phyloP scores from a whole-genome alignment of 192 early-diverging fungal species.

The Entomortierella parvispora region DNA sequence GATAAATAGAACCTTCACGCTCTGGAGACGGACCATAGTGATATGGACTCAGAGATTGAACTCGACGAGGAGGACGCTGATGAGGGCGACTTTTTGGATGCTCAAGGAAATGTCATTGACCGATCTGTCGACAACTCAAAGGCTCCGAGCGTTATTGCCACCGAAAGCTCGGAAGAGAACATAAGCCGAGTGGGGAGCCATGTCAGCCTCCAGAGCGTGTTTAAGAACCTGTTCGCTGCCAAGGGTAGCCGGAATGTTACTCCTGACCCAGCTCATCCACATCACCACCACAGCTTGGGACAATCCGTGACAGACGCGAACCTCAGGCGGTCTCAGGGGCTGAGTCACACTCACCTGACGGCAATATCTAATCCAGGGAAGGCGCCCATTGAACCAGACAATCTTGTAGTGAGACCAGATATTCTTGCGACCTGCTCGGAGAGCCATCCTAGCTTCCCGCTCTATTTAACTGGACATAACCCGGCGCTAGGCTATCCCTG shows the following conservation, averaged over 20 bases:
- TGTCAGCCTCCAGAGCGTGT: constrained; percentile 31
- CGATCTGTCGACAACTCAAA: constrained; percentile 21
- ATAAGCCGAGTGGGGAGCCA: constrained; percentile 26
- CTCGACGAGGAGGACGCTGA: constrained; percentile 34
- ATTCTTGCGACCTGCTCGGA: constrained; percentile 57
- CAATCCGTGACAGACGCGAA: constrained; percentile 29
- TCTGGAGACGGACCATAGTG: constrained; percentile 31
- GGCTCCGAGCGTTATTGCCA: constrained; percentile 27
- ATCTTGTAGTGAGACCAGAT: constrained; percentile 42
- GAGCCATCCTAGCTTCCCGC: constrained; percentile 57
- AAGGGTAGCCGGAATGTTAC: constrained; percentile 8
- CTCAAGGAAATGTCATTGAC: constrained; percentile 41
- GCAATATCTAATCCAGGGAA: constrained; percentile 4
- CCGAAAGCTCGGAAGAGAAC: constrained; percentile 33
- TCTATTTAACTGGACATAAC: constrained; percentile 62
- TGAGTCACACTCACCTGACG: not conserved
- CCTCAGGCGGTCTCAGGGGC: constrained; percentile 35
- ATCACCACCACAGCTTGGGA: constrained; percentile 15
- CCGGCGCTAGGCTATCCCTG: constrained; percentile 63
- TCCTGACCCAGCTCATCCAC: constrained; percentile 8
- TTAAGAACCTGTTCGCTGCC: constrained; percentile 35
- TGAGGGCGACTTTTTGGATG: constrained; percentile 40
- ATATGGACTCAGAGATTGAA: constrained; percentile 51
- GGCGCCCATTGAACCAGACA: constrained; percentile 29
- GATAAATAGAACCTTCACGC: constrained; percentile 6